These are phyloP conservation scores for Chrysosporium queenslandicum DNA, from an alignment of 2,329 filamentous ascomycete genomes.

Conservation along the genomic window DNA sequence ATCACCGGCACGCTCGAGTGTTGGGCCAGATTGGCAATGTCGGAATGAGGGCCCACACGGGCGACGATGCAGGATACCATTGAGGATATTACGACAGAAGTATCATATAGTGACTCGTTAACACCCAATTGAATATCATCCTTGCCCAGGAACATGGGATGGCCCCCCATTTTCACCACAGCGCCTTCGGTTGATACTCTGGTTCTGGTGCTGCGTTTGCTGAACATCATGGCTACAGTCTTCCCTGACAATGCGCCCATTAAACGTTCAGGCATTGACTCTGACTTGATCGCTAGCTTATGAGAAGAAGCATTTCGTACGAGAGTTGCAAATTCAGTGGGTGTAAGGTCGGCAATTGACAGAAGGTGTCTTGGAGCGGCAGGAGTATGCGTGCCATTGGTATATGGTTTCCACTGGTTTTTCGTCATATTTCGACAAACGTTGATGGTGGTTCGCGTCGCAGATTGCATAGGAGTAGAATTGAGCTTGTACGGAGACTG, in stretches of 20 bases:
- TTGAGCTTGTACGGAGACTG: not conserved
- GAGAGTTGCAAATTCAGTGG: conserved; percentile 67
- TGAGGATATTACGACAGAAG: conserved; percentile 82
- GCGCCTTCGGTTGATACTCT: conserved; percentile 89
- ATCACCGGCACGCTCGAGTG: conserved; percentile 71
- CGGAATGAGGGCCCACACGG: conserved; percentile 65
- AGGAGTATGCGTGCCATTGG: conserved; percentile 24
- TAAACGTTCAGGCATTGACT: conserved; percentile 50
- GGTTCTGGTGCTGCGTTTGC: conserved; percentile 87
- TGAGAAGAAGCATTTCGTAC: conserved; percentile 70
- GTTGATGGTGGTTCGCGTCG: conserved; percentile 13
- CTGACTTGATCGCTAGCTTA: conserved; percentile 68
- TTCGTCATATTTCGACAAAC: conserved; percentile 17
- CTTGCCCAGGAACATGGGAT: conserved; percentile 93
- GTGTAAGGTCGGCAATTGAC: conserved; percentile 76
- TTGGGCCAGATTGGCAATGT: conserved; percentile 59
- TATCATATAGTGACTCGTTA: conserved; percentile 93
- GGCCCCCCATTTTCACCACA: conserved; percentile 75
- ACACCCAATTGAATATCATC: conserved; percentile 91
- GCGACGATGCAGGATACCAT: conserved; percentile 80
- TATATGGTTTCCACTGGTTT: conserved; percentile 28
- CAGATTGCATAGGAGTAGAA: conserved; percentile 9
- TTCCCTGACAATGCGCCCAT: conserved; percentile 57
- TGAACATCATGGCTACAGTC: conserved; percentile 93
- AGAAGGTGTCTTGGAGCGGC: conserved; percentile 73